phyloP scores from a whole-genome alignment of 2,329 filamentous ascomycete species.

The Sclerotinia minor region DNA sequence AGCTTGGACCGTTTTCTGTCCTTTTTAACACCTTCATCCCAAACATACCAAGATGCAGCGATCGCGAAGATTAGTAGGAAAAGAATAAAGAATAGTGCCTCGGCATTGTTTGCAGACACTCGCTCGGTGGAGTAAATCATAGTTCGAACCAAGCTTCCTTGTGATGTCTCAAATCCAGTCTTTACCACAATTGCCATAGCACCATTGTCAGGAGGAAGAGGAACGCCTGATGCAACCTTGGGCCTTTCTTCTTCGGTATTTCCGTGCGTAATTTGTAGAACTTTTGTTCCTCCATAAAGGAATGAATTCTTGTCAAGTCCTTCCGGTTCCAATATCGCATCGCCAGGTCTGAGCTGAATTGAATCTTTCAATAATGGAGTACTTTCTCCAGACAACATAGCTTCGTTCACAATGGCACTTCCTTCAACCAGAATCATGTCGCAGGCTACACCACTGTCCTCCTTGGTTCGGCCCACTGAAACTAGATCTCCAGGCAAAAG shows the following conservation, averaged over 20 bases:
- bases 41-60: conserved; percentile 98
- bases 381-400: conserved; percentile 98
- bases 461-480: conserved; percentile 90
- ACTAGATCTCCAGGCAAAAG: conserved; percentile 91
- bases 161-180: conserved; percentile 97
- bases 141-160: conserved; percentile 93
- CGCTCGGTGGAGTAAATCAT: conserved; percentile 99
- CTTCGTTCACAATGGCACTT: conserved; percentile 96
- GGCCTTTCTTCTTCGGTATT: conserved; percentile 72
- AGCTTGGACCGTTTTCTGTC: conserved; percentile 98
- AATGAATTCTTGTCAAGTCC: conserved; percentile 96
- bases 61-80: conserved; percentile 96
- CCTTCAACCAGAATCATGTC: conserved; percentile 96
- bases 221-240: conserved; percentile 73
- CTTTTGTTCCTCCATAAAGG: conserved; percentile 95
- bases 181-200: conserved; percentile 93
- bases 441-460: conserved; percentile 94
- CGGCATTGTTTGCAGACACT: conserved; percentile 96
- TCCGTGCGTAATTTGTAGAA: conserved; percentile 90
- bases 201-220: conserved; percentile 85
- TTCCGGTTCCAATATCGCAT: conserved; percentile 80
- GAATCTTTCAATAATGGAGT: conserved; percentile 97
- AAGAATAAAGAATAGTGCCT: conserved; percentile 95
- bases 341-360: conserved; percentile 80
- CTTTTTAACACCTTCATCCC: conserved; percentile 91